These are phyloP conservation scores for Colletotrichum lupini DNA, from an alignment of 2,329 filamentous ascomycete species.

Conservation along the genomic window DNA sequence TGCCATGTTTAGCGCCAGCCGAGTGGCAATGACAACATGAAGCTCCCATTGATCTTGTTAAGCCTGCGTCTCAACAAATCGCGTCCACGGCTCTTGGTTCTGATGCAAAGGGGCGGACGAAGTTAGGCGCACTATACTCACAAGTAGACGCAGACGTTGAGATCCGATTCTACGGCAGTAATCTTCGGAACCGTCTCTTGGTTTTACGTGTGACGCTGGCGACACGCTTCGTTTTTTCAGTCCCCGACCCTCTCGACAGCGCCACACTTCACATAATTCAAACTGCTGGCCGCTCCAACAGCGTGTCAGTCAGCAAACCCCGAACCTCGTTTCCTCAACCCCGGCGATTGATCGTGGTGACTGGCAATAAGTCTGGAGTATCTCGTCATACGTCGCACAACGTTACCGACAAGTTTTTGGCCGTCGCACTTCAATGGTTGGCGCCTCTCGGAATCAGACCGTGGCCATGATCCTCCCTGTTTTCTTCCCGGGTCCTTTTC, in stretches of 20 bases:
- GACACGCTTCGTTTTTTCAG: slow-evolving; percentile 8
- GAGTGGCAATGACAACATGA: background rate
- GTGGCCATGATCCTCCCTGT: background rate
- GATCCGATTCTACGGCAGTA: background rate
- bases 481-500: slow-evolving; percentile 10
- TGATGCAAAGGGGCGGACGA: background rate
- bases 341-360: background rate
- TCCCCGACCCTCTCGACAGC: background rate
- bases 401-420: background rate
- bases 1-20: background rate
- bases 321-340: background rate
- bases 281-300: background rate
- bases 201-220: background rate
- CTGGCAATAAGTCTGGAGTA: background rate
- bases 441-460: slow-evolving; percentile 6
- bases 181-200: background rate
- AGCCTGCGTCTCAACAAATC: background rate
- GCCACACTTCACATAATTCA: background rate
- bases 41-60: background rate
- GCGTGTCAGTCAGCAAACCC: background rate
- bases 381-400: slow-evolving; percentile 15
- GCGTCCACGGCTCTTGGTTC: background rate
- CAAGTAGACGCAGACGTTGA: background rate
- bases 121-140: background rate
- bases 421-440: slow-evolving; percentile 4